Conservation (phyloP, 2,329 filamentous ascomycete species). For the Beauveria sp. region DNA sequence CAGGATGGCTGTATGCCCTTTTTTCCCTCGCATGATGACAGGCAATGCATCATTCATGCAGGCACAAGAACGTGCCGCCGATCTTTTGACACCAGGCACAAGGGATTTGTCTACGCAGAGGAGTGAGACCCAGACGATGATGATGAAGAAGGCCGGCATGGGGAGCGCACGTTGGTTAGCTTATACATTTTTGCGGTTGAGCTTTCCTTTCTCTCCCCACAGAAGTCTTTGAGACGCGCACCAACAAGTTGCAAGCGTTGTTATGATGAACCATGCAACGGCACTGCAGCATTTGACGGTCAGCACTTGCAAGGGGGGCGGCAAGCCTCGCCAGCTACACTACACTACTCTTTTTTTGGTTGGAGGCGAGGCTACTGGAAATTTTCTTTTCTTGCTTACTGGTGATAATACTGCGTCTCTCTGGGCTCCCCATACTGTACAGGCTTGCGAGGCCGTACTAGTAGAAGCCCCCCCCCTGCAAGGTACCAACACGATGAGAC, state of each 20-base stretch:
- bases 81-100: not conserved
- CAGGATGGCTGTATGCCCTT: too few relatives aligned
- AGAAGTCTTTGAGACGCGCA: not conserved
- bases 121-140: not conserved
- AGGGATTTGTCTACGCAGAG: not conserved
- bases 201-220: not conserved
- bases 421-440: not conserved
- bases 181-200: not conserved
- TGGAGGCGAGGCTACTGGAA: not conserved
- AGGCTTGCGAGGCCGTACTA: too few relatives aligned
- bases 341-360: too few relatives aligned
- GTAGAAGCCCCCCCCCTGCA: not conserved
- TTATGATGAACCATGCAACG: not conserved
- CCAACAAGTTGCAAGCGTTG: not conserved
- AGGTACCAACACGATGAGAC: not conserved
- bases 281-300: not conserved
- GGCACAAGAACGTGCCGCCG: not conserved
- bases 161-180: not conserved
- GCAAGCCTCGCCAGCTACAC: not conserved
- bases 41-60: not conserved
- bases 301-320: constrained; percentile 2
- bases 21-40: not conserved
- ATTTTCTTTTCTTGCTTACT: not conserved
- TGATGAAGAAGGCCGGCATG: not conserved
- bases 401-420: not conserved